A percentile compares a stretch with the other conserved stretches of the same genome.
Conservation (phyloP, 768 basidiomycete genomes). For the Boletales sp. region DNA sequence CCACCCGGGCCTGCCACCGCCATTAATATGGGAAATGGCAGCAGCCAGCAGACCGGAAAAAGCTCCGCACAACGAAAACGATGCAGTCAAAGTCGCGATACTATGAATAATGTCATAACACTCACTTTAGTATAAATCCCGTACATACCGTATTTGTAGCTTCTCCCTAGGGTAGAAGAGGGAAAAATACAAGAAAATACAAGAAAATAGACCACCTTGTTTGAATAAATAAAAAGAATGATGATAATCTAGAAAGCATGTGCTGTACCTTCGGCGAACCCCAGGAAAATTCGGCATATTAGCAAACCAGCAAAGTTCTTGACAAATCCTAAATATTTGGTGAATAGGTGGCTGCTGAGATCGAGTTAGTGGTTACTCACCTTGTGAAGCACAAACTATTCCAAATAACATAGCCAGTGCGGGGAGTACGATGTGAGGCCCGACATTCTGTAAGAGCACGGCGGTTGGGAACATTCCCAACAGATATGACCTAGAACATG, state of each 20-base stretch:
- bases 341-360: neutral
- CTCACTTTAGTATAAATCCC: neutral
- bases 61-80: conserved; percentile 52
- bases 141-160: conserved; percentile 20
- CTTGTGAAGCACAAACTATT: conserved; percentile 56
- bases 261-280: conserved; percentile 62
- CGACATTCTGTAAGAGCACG: conserved; percentile 44
- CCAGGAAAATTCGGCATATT: conserved; percentile 45
- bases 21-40: conserved; percentile 52
- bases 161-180: conserved; percentile 38
- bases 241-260: too few relatives aligned
- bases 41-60: conserved; percentile 65
- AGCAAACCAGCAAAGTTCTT: conserved; percentile 51
- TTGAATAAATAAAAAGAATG: too few relatives aligned
- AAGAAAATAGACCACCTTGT: conserved; percentile 51
- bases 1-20: conserved; percentile 53
- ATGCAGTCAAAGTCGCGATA: conserved; percentile 35
- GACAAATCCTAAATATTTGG: conserved; percentile 35
- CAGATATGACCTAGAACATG: conserved; percentile 43
- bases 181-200: conserved; percentile 54
- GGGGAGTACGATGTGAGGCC: conserved; percentile 55
- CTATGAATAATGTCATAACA: conserved; percentile 16
- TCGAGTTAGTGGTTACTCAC: conserved; percentile 20
- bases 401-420: conserved; percentile 69
- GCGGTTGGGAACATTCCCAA: conserved; percentile 57